Conservation (phyloP, 2,329 filamentous ascomycete genomes). For the Colletotrichum agaves region DNA sequence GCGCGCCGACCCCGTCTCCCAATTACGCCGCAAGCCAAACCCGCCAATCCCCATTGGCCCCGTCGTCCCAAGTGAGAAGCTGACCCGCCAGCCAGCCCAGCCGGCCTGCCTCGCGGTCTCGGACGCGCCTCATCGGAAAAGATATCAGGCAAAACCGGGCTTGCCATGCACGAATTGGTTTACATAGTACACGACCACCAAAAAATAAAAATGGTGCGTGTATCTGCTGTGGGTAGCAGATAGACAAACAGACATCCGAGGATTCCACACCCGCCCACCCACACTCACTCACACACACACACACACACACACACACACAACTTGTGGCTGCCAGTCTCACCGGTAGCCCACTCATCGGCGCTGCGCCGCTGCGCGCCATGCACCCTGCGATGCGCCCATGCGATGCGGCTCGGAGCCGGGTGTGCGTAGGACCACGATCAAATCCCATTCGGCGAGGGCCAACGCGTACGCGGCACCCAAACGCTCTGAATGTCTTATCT, state of each 20-base stretch:
- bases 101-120: neutral
- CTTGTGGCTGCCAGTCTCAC: too few species aligned
- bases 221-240: too few species aligned
- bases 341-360: neutral
- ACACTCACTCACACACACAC: too few species aligned
- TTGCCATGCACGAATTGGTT: neutral
- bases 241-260: too few species aligned
- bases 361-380: neutral
- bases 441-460: neutral
- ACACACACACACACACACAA: too few species aligned
- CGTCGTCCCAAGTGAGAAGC: neutral
- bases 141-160: neutral
- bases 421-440: neutral
- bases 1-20: neutral
- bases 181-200: neutral
- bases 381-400: neutral
- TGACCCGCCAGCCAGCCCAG: neutral
- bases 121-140: neutral
- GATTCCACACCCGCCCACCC: too few species aligned
- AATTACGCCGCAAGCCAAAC: neutral
- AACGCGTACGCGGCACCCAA: neutral
- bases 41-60: neutral
- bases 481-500: too few species aligned
- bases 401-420: slow-evolving; percentile 15
- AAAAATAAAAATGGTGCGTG: too few species aligned